Evolutionary conservation across 2,329 filamentous ascomycete genomes (phyloP), one percentile per base, ranked within the genome.

Genomic region (Fusarium oligoseptatum): DNA sequence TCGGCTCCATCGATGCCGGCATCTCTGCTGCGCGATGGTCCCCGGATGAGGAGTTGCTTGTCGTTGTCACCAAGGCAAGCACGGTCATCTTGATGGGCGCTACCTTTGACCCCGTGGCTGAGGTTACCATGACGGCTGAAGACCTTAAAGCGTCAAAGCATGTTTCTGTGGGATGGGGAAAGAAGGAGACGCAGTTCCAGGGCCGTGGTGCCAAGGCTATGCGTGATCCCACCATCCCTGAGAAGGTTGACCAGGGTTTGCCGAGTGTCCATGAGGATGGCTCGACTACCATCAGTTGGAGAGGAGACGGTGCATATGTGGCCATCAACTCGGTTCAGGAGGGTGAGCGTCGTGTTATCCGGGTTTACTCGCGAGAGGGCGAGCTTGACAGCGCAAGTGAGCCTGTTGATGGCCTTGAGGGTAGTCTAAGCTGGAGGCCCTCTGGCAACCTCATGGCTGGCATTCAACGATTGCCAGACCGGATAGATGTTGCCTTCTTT

Each of bases 121-220:
- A 95, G 82, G 88, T 94, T 62, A 85, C 88, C 37, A 91, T 98
- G 82, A 90, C 89, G 0, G 81, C 87, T 0, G 94, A 95, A 52
- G 96, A 97, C 83, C 89, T 97, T 73, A 93, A 93, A 77, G 90
- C 91, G n/a, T 98, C 93, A 29, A 97, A 93, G 82, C 95, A 98
- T 85, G 97, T 98, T 67, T 97, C 95, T 22, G 96, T 99, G 24
- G 97, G 97, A 60, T 99, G 97, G 97, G 97, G 97, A 69, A 98
- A 98, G 86, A 95, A 94, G 81, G 97, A 99, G 84, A 99, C 97
- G 0, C 97, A 99, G 82, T 99, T 99, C 82, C 94, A 98, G 80
- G 97, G 97, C 60, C 95, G 94, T 79, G 91, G 95, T 72, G 96
- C 95, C 67, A 92, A 91, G 84, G 95, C 95, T 22, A 86, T 98